Base-by-base conservation (phyloP, 2,329 filamentous ascomycete species). In the Stachybotrys elegans region DNA sequence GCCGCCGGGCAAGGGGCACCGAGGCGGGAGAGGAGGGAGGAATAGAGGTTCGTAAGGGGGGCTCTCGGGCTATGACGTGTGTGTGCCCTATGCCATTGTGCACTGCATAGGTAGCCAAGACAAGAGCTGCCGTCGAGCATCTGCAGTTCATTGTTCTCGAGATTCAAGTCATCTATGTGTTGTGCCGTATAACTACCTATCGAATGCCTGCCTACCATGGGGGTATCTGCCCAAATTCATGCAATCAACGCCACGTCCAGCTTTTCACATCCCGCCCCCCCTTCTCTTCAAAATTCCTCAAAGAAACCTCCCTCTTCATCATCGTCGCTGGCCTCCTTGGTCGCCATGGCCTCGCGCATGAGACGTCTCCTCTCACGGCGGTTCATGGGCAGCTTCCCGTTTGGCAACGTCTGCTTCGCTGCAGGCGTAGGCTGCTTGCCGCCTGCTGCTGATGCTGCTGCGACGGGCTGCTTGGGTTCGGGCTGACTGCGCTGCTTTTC, bases 231-330 rank as follows among this genome's bases (percentile, higher is more conserved):
- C n/a, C n/a, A n/a, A n/a, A n/a, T n/a, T n/a, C n/a, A 14, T 13
- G 42, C 27, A 21, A 31, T 16, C n/a, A 19, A 27, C 23, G 29
- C 29, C 12, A 6, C 14, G 29, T 5, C 29, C 12, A 13, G 12
- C 29, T 16, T 32, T 32, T 16, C 17, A 13, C 29, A 12, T 32
- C 5, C 19, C 9, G 11, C 37, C n/a, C 13, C 22, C 19, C 13
- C 23, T 16, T 16, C 25, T 9, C 7, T 21, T 46, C 20, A 48
- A 5, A 43, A 34, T 22, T 61, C 59, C 54, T 81, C 76, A 53
- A 83, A 83, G 62, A 83, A 84, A 12, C 77, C 75, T 9, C 71
- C 76, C 19, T 73, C 76, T 43, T 71, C 78, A 14, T 75, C 76
- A 44, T 72, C 69, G 19, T 70, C 71, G 16, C 65, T 61, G 20